Conservation (phyloP, 2,329 filamentous ascomycete species). For the Phaeosphaeriaceae sp. region DNA sequence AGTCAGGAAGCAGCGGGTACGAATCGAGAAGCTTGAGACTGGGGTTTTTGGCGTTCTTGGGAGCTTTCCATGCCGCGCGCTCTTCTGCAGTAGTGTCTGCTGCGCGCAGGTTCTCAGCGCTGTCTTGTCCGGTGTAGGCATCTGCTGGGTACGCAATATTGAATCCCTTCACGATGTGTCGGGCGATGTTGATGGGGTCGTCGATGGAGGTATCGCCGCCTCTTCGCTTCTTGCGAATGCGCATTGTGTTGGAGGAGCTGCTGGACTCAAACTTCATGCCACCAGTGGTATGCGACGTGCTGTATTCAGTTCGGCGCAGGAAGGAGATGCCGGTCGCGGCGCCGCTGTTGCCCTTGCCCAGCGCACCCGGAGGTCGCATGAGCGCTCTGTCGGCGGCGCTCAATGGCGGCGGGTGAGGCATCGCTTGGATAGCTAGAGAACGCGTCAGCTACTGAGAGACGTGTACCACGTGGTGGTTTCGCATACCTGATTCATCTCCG, state of each 20-base stretch:
- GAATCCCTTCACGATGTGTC: constrained; percentile 68
- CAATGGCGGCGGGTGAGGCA: constrained; percentile 71
- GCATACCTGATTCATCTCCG: constrained; percentile 87
- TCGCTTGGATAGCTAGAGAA: constrained; percentile 77
- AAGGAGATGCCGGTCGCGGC: constrained; percentile 82
- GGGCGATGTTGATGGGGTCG: constrained; percentile 66
- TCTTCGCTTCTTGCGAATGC: constrained; percentile 46
- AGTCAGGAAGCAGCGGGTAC: constrained; percentile 68
- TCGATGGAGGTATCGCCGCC: constrained; percentile 55
- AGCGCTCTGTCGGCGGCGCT: constrained; percentile 87
- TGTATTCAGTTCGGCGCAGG: constrained; percentile 95
- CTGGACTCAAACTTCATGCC: constrained; percentile 59
- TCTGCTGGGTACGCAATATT: constrained; percentile 69
- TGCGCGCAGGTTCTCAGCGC: constrained; percentile 59
- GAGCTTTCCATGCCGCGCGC: constrained; percentile 64
- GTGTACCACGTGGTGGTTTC: constrained; percentile 5
- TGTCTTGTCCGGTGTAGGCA: constrained; percentile 73
- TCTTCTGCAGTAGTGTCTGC: constrained; percentile 62
- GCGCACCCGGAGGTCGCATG: constrained; percentile 79
- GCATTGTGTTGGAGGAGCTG: constrained; percentile 56
- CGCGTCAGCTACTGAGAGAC: constrained; percentile 27
- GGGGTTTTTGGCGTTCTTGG: constrained; percentile 65
- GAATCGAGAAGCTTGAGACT: constrained; percentile 64
- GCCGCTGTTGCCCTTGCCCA: constrained; percentile 81
- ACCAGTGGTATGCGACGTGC: constrained; percentile 63